Percentiles rank a stretch among this genome's conserved stretches.
phyloP scores from a whole-genome alignment of 305 asterid genomes.

The Solanum chacoense region DNA sequence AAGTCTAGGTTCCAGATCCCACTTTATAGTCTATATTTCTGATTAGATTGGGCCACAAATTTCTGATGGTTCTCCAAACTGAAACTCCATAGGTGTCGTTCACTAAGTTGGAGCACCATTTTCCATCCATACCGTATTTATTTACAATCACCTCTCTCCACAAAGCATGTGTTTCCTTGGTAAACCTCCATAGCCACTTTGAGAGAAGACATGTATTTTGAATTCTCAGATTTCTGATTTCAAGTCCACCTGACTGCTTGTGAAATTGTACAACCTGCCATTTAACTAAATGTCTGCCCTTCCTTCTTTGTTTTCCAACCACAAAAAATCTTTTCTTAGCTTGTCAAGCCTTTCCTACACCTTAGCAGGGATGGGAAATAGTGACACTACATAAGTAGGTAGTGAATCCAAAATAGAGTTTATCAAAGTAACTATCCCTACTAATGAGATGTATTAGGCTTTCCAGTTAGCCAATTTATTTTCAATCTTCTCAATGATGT shows the following conservation, averaged over 20 bases:
- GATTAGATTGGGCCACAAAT: background rate
- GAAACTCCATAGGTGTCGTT: background rate
- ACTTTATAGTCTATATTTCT: background rate
- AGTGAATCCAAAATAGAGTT: background rate
- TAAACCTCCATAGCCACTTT: background rate
- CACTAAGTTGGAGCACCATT: background rate
- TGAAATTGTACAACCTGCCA: background rate
- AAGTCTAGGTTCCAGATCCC: background rate
- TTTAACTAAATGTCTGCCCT: background rate
- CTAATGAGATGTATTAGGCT: background rate
- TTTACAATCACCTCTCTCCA: background rate
- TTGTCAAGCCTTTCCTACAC: too few species aligned
- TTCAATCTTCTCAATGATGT: background rate
- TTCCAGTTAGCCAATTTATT: too few species aligned
- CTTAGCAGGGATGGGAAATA: too few species aligned
- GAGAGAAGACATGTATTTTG: background rate
- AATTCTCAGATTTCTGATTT: background rate
- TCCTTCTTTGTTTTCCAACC: background rate
- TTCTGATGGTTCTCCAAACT: background rate
- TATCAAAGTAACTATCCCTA: background rate
- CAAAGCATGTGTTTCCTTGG: background rate
- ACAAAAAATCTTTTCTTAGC: background rate
- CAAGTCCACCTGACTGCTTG: background rate
- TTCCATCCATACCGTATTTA: background rate
- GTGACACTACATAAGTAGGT: too few species aligned